These are phyloP conservation scores for Gaertneriomyces semiglobifer DNA, from an alignment of 192 early-diverging fungal species.

Conservation along the genomic window DNA sequence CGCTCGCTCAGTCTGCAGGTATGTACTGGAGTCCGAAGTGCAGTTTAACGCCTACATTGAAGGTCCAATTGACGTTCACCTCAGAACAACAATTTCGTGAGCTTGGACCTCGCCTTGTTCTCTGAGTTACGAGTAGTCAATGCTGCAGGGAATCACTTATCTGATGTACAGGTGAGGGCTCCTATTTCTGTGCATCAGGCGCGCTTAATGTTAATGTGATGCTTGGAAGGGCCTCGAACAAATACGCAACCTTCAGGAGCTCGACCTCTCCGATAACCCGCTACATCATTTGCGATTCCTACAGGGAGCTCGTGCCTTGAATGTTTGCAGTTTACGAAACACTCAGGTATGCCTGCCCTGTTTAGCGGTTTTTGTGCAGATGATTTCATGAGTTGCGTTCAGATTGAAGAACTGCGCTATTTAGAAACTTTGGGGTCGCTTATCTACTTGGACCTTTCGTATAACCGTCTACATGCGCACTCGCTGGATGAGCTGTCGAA, in stretches of 20 bases:
- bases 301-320: not conserved
- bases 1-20: slow-evolving; percentile 24
- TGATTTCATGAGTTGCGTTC: not conserved
- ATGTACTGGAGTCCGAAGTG: not conserved
- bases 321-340: slow-evolving; percentile 7
- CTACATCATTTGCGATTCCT: slow-evolving; percentile 6
- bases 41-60: no score
- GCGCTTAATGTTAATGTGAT: no score
- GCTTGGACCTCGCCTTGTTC: slow-evolving; percentile 15
- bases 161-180: slow-evolving; percentile 11
- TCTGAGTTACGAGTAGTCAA: slow-evolving; percentile 13
- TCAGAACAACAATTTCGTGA: slow-evolving; percentile 22
- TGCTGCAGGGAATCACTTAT: slow-evolving; percentile 21
- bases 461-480: slow-evolving; percentile 18
- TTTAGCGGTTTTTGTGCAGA: not conserved
- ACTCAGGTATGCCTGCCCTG: slow-evolving; percentile 13
- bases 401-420: not conserved
- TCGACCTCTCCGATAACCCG: slow-evolving; percentile 17
- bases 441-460: slow-evolving; percentile 28
- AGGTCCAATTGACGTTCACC: not conserved
- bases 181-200: no score
- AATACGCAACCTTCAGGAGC: slow-evolving; percentile 5
- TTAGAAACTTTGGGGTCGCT: slow-evolving; percentile 8
- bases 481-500: slow-evolving; percentile 1
- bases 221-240: not conserved